Conservation (phyloP, 805 yeast genomes). For the Schwanniomyces sp. region DNA sequence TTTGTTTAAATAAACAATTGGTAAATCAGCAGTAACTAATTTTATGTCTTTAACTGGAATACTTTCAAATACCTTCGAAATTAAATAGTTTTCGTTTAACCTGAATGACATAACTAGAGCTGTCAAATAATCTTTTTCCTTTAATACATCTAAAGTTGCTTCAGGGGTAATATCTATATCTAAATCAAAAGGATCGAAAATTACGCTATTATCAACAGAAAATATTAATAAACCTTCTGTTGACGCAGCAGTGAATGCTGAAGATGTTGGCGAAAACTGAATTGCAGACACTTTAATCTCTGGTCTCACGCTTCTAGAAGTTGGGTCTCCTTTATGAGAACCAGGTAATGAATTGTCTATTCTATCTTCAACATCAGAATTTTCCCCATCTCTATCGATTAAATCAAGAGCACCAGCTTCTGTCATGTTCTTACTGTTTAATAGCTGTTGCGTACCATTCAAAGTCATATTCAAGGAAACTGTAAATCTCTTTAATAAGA, state of each 20-base stretch:
- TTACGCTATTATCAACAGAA: constrained; percentile 69
- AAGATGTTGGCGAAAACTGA: constrained; percentile 84
- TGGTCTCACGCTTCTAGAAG: constrained; percentile 73
- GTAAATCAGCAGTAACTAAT: constrained; percentile 67
- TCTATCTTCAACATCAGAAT: constrained; percentile 81
- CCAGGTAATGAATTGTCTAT: constrained; percentile 82
- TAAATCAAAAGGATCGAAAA: constrained; percentile 93
- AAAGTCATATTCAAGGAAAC: constrained; percentile 88
- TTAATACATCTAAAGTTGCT: constrained; percentile 59
- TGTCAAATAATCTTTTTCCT: constrained; percentile 62
- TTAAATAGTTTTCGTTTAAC: constrained; percentile 75
- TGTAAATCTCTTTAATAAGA: constrained; percentile 73
- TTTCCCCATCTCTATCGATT: constrained; percentile 83
- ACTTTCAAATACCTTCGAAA: constrained; percentile 70
- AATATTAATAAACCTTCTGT: constrained; percentile 89
- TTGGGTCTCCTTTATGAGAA: constrained; percentile 72
- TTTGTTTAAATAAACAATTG: constrained; percentile 71
- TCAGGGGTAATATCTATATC: constrained; percentile 91
- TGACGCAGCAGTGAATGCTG: constrained; percentile 90
- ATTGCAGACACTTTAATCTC: constrained; percentile 80
- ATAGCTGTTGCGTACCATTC: constrained; percentile 78
- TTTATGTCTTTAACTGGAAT: constrained; percentile 71
- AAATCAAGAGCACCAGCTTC: constrained; percentile 75
- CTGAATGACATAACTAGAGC: constrained; percentile 93
- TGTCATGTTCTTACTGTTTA: constrained; percentile 81